Base-by-base conservation (phyloP, 345 rosid genomes). In the Gossypioides kirkii region DNA sequence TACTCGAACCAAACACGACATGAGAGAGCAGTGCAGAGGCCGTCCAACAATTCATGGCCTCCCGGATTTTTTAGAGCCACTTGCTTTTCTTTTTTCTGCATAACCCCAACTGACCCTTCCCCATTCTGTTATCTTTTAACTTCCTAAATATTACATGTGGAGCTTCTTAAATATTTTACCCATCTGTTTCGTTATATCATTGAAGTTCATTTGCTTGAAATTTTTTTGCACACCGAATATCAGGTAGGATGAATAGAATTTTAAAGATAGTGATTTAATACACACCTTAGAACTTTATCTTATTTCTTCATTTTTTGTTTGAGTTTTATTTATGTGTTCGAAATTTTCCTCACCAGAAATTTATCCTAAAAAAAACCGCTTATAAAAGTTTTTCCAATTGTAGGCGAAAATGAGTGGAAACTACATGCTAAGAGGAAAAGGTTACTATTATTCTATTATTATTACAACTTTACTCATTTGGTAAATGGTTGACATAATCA, bases 1-100 rank as follows among this genome's bases (percentile, higher is more conserved):
- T 71, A 81, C 25, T 69, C 52, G 85, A 18, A 50, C 14, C 42
- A 52, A 70, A 60, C 56, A 22, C 9, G 68, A 72, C 52, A 77
- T 68, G 45, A 45, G 23, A 18, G 26, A 64, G 77, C 67, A 71
- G 76, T 58, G 69, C 32, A 63, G 90, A 72, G 76, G 70, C 83
- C 77, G 25, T 74, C 9, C 20, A 38, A 61, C 0, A 22, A 7
- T 16, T 32, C 45, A 36, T 17, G 90, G 71, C 84, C 77, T 81
- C 84, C 84, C 79, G 56, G 18, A 78, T 74, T 55, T 72, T 62
- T 85, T 67, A 83, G 83, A 73, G 86, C 58, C 82, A 79, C 38
- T 59, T 66, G 10, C 70, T 20, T 1, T 38, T 2, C 47, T 1
- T 8, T 41, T 63, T 63, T 63, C 26, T 61, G 66, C 66, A 61